Evolutionary conservation across 768 basidiomycete species (phyloP).

Genomic region (Agrocybe pediades): DNA sequence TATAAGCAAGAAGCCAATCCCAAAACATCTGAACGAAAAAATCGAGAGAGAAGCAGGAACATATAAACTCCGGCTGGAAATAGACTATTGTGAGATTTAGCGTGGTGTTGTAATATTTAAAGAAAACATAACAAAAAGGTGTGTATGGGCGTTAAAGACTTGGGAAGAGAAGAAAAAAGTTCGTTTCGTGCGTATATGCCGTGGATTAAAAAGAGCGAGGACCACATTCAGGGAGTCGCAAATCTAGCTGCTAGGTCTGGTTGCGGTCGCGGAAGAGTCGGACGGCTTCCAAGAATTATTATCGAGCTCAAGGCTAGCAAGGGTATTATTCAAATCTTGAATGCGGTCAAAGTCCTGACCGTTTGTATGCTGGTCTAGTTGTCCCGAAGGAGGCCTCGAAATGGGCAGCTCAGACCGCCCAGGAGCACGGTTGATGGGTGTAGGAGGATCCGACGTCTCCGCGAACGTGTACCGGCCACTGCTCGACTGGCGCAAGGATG

Average conservation of each 20-base stretch:
- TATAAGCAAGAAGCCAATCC: not conserved
- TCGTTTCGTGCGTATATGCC: constrained; percentile 13
- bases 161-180: constrained; percentile 5
- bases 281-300: constrained; percentile 27
- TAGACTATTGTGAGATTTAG: constrained; percentile 28
- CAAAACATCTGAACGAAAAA: constrained; percentile 9
- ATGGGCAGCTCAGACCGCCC: constrained; percentile 49
- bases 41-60: not conserved
- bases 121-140: constrained; percentile 16
- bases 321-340: constrained; percentile 73
- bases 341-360: constrained; percentile 51
- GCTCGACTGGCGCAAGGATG: constrained; percentile 43
- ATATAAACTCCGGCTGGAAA: constrained; percentile 25
- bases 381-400: constrained; percentile 57
- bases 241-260: constrained; percentile 6
- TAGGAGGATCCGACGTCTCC: constrained; percentile 38
- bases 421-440: constrained; percentile 40
- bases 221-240: not conserved
- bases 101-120: constrained; percentile 33
- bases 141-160: constrained; percentile 9
- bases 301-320: constrained; percentile 75
- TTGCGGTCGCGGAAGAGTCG: constrained; percentile 15
- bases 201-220: not conserved
- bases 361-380: constrained; percentile 27
- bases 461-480: constrained; percentile 51